Percentiles rank a stretch among this genome's conserved stretches.
Evolutionary conservation across 371 early-diverging fungal species (phyloP).

Genomic region (Haplosporangium sp.): DNA sequence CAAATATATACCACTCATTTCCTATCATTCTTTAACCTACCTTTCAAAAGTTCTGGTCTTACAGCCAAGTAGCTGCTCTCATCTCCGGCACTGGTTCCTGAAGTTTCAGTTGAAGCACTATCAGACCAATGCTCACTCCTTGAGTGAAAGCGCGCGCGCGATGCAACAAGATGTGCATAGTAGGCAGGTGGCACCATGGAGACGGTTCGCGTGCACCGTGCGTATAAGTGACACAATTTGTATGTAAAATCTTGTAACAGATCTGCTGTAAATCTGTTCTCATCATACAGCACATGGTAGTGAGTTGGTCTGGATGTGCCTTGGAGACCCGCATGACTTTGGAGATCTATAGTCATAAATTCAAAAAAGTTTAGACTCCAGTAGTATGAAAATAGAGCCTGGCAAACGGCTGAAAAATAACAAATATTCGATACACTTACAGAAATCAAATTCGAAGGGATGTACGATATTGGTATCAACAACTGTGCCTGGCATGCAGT

Average conservation of each 20-base stretch:
- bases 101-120: conserved; percentile 20
- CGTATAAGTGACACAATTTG: conserved; percentile 85
- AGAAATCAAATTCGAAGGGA: conserved; percentile 83
- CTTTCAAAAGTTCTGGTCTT: conserved; percentile 30
- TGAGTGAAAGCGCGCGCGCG: conserved; percentile 85
- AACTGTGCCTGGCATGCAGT: conserved; percentile 88
- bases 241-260: conserved; percentile 80
- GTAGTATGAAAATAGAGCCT: too few species aligned
- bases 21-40: conserved; percentile 3
- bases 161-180: conserved; percentile 90
- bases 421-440: too few species aligned
- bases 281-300: conserved; percentile 86
- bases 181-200: conserved; percentile 86
- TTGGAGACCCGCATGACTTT: conserved; percentile 85
- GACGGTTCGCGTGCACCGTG: conserved; percentile 86
- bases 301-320: conserved; percentile 90
- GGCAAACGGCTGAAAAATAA: too few species aligned
- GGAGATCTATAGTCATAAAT: conserved; percentile 58
- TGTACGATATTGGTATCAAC: conserved; percentile 79
- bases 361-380: too few species aligned
- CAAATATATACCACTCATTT: not conserved
- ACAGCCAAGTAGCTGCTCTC: conserved; percentile 37
- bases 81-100: conserved; percentile 9
- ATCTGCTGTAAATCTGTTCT: conserved; percentile 77
- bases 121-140: conserved; percentile 56